Percentiles rank a stretch among this genome's conserved stretches.
Conservation (phyloP, 2,329 filamentous ascomycete species). For the Aureobasidium sp. region DNA sequence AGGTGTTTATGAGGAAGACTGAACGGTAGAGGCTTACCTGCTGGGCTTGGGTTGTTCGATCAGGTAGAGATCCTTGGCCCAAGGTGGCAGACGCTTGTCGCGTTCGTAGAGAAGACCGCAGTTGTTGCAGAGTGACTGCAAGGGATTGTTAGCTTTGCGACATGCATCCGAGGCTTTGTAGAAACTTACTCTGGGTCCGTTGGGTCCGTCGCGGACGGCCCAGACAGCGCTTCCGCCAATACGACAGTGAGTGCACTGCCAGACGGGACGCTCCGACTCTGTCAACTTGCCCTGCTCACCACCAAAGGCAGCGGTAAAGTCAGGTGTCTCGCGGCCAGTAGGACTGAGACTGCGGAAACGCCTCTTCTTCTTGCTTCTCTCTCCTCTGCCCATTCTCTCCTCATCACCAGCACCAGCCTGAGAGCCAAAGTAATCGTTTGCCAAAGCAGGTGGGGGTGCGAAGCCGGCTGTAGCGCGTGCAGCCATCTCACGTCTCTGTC, state of each 20-base stretch:
- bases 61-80: constrained; percentile 61
- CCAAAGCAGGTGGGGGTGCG: constrained; percentile 34
- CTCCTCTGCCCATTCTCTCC: constrained; percentile 82
- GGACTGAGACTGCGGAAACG: constrained; percentile 85
- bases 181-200: constrained; percentile 64
- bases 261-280: constrained; percentile 66
- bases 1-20: not conserved
- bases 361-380: constrained; percentile 90
- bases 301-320: constrained; percentile 59
- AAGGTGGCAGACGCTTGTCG: constrained; percentile 71
- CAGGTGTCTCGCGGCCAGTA: constrained; percentile 71
- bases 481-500: constrained; percentile 81
- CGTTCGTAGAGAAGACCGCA: constrained; percentile 85
- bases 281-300: constrained; percentile 55
- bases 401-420: constrained; percentile 39
- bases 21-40: constrained; percentile 8
- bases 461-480: constrained; percentile 51
- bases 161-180: constrained; percentile 17
- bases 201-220: constrained; percentile 87
- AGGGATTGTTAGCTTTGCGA: constrained; percentile 15
- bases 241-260: constrained; percentile 81
- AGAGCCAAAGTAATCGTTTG: constrained; percentile 49
- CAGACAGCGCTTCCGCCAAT: constrained; percentile 87
- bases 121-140: constrained; percentile 79
- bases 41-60: constrained; percentile 28